Evolutionary conservation across 208 protist genomes (phyloP).

Genomic region (Tritrichomonas foetus): DNA sequence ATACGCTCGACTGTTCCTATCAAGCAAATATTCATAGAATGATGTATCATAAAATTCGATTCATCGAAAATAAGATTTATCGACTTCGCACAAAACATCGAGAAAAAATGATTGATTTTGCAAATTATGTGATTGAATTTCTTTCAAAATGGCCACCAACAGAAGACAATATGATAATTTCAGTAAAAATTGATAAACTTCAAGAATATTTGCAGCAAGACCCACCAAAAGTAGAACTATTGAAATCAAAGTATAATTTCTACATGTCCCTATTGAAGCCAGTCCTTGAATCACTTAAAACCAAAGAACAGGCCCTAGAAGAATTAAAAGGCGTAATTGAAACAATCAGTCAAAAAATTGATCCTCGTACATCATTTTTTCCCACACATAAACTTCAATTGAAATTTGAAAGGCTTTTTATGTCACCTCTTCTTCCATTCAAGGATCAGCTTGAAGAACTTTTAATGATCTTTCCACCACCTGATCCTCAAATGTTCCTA

Average conservation of each 20-base stretch:
- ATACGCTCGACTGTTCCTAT: neutral
- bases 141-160: neutral
- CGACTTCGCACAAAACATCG: neutral
- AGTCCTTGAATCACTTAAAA: neutral
- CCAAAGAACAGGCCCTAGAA: neutral
- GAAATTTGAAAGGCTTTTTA: neutral
- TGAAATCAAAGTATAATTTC: neutral
- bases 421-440: neutral
- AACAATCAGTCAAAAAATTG: neutral
- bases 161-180: neutral
- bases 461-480: neutral
- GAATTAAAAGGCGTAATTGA: neutral
- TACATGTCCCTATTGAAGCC: neutral
- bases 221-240: neutral
- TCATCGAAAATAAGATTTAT: neutral
- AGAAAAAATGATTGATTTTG: neutral
- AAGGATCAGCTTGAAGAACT: neutral
- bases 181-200: neutral
- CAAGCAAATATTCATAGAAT: neutral
- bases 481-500: neutral
- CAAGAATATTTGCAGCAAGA: neutral
- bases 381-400: neutral
- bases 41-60: slow-evolving; percentile 25
- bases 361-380: neutral
- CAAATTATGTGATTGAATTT: neutral